A percentile compares a stretch with the other conserved stretches of the same genome.
phyloP scores from a whole-genome alignment of 495 filamentous ascomycete species.

The Penicillium samsonianum region DNA sequence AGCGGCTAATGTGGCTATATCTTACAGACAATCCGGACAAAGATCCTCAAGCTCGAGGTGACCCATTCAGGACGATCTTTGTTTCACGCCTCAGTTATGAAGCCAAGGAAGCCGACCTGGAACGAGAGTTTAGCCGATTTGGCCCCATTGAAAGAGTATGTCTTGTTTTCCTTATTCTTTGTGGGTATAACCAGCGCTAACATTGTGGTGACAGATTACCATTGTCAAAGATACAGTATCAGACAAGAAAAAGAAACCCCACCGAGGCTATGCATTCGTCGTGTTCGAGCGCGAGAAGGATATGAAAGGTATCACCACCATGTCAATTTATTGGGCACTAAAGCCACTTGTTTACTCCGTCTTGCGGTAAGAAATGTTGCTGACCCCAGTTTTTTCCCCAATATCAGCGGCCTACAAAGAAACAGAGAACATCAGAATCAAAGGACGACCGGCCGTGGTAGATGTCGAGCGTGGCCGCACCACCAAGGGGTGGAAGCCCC shows the following conservation, averaged over 20 bases:
- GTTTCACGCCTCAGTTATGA: slow-evolving; percentile 88
- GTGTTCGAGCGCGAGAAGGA: slow-evolving; percentile 97
- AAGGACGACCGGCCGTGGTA: slow-evolving; percentile 86
- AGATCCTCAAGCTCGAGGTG: slow-evolving; percentile 83
- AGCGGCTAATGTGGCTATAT: slow-evolving; percentile 9
- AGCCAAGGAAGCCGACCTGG: slow-evolving; percentile 82
- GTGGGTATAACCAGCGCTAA: slow-evolving; percentile 10
- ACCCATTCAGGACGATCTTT: slow-evolving; percentile 94
- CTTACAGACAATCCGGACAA: slow-evolving; percentile 62
- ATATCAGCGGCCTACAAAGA: slow-evolving; percentile 75
- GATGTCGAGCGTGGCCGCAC: slow-evolving; percentile 97
- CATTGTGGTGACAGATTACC: slow-evolving; percentile 66
- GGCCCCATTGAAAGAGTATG: slow-evolving; percentile 89
- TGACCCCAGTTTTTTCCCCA: slow-evolving; percentile 31
- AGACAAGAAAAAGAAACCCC: slow-evolving; percentile 78
- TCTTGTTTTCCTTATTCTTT: neutral
- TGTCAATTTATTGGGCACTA: slow-evolving; percentile 10
- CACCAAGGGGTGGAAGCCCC: slow-evolving; percentile 90
- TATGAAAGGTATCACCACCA: slow-evolving; percentile 85
- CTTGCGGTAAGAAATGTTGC: slow-evolving; percentile 31
- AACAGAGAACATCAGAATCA: slow-evolving; percentile 89
- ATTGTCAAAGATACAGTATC: slow-evolving; percentile 71
- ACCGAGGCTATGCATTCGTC: slow-evolving; percentile 93
- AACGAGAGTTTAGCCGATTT: slow-evolving; percentile 91
- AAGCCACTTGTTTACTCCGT: neutral